A percentile compares a stretch with the other conserved stretches of the same genome.
These are phyloP conservation scores for Isochrysis galbana DNA, from an alignment of 78 protist genomes.

Conservation along the genomic window DNA sequence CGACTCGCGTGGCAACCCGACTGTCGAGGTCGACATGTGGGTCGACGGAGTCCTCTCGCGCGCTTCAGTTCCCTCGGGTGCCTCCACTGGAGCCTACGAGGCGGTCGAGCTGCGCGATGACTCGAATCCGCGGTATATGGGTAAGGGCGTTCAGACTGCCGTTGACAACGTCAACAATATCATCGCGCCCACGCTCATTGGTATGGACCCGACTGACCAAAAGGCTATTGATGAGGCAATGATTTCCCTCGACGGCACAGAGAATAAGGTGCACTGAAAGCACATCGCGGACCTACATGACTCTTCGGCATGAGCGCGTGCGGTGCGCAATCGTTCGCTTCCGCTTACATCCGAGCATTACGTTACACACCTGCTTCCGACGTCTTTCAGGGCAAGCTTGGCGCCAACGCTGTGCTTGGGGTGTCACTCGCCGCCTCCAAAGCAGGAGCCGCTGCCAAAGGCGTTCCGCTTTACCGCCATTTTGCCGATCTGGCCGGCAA, in stretches of 20 bases:
- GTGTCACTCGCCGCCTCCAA: constrained; percentile 90
- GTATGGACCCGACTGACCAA: constrained; percentile 77
- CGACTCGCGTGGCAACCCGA: constrained; percentile 85
- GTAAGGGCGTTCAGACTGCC: constrained; percentile 90
- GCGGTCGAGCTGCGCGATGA: constrained; percentile 92
- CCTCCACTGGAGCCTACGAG: constrained; percentile 98
- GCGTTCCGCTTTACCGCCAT: constrained; percentile 90
- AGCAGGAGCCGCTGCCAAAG: constrained; percentile 91
- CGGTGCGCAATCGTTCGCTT: no score
- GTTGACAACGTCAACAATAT: constrained; percentile 78
- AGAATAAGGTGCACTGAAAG: constrained; percentile 23
- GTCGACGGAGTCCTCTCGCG: neutral
- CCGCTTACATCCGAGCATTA: no score
- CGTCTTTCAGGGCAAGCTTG: constrained; percentile 80
- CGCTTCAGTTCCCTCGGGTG: constrained; percentile 97
- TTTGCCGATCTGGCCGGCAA: constrained; percentile 77
- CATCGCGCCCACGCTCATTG: constrained; percentile 85
- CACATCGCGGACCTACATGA: no score
- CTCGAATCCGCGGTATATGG: constrained; percentile 76
- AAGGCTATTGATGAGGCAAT: constrained; percentile 82
- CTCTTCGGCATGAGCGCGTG: no score
- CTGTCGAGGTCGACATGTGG: constrained; percentile 49
- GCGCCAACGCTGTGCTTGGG: constrained; percentile 98
- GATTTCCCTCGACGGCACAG: constrained; percentile 37
- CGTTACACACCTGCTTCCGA: no score